Conservation (phyloP, 2,329 filamentous ascomycete species). For the Fusarium paranaense region DNA sequence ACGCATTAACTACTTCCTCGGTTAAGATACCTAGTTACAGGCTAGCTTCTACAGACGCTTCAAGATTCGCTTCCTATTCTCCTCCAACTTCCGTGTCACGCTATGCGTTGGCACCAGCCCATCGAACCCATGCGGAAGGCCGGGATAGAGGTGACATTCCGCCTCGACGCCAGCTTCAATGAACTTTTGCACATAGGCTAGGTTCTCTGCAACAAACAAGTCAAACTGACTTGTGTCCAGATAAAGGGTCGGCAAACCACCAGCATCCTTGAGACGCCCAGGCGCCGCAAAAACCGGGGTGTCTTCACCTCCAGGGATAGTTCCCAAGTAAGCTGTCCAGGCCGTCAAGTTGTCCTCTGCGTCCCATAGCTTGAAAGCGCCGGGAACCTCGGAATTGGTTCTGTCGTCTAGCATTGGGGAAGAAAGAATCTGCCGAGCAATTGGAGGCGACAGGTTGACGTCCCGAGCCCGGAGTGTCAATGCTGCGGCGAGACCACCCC, state of each 20-base stretch:
- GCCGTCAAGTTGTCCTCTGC: constrained; percentile 9
- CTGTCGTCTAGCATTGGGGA: constrained; percentile 26
- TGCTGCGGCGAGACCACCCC: constrained; percentile 8
- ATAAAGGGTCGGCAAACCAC: not conserved
- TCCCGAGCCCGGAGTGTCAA: constrained; percentile 11
- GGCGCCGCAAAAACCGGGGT: not conserved
- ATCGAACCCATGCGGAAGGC: not conserved
- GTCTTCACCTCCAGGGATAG: not conserved
- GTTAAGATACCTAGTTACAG: not conserved
- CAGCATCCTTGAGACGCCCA: not conserved
- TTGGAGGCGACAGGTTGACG: not conserved
- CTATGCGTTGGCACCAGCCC: not conserved
- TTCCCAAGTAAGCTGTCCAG: constrained; percentile 18
- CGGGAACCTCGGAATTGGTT: not conserved
- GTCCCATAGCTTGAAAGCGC: constrained; percentile 2
- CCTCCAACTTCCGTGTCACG: not conserved
- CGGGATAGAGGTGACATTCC: not conserved
- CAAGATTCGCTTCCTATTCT: not conserved
- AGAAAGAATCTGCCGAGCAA: constrained; percentile 11
- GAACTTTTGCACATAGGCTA: not conserved
- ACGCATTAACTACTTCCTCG: not conserved
- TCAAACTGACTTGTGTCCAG: not conserved
- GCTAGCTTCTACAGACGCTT: not conserved
- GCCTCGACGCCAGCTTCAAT: not conserved
- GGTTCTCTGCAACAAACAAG: not conserved